Evolutionary conservation across 352 stramenopile species (phyloP).

Genomic region (Blastocystis sp.): DNA sequence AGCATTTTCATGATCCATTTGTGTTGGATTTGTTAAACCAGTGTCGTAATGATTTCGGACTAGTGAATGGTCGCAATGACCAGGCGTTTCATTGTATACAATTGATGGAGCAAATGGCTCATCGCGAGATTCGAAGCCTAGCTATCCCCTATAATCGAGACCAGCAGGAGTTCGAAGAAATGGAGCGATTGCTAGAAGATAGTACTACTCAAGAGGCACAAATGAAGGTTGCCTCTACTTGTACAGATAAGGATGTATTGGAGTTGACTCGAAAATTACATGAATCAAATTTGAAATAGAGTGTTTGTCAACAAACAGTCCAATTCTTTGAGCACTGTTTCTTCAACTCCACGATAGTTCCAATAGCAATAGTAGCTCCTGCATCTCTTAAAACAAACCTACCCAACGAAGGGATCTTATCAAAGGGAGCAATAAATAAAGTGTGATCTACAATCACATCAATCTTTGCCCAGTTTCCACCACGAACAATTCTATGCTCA

Average conservation of each 20-base stretch:
- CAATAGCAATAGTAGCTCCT: conserved; percentile 30
- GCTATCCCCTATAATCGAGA: background rate
- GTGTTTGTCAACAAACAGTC: conserved; percentile 58
- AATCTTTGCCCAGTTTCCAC: conserved; percentile 15
- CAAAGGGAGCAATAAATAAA: background rate
- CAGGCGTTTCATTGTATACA: background rate
- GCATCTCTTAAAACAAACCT: conserved; percentile 34
- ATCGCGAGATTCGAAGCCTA: background rate
- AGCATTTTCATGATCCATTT: background rate
- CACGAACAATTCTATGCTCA: background rate
- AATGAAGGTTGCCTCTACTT: background rate
- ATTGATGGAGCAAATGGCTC: background rate
- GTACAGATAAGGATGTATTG: background rate
- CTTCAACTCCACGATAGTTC: conserved; percentile 20
- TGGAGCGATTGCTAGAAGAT: background rate
- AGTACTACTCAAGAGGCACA: background rate
- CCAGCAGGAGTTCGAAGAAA: background rate
- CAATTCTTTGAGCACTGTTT: background rate
- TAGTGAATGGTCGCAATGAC: background rate
- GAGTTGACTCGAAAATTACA: background rate
- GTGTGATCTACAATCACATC: conserved; percentile 35
- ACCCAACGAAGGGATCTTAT: background rate
- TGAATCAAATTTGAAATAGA: background rate
- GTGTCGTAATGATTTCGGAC: conserved; percentile 7
- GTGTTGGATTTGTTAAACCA: background rate